Base-by-base conservation (phyloP, 352 stramenopile genomes). In the Pythium biforme region DNA sequence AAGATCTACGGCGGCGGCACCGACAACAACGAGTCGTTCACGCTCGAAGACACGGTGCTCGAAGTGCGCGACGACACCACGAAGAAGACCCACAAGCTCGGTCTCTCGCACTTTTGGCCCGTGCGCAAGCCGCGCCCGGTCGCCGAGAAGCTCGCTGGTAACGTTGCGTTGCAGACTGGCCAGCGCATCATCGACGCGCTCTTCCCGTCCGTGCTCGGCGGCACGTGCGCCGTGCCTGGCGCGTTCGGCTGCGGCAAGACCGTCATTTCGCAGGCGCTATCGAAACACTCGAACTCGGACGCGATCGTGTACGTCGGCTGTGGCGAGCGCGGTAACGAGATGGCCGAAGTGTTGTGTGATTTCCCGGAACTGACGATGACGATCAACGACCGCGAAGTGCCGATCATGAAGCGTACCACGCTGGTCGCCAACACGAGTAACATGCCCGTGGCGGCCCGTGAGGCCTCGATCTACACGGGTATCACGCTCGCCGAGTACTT, bases 361-460 rank as follows among this genome's bases (percentile, higher is more conserved):
- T 99, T 99, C 88, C 98, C 98, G 20, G 97, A 99, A 76, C 82
- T 99, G 22, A 99, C 96, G 29, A 99, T 99, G 90, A 98, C 94
- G 9, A 83, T 99, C 41, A 98, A 99, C 62, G 97, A 98, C 62
- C 97, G 97, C 40, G 86, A 95, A 58, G 86, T 99, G 70, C 96
- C 96, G 54, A 99, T 99, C 82, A 99, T 99, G 98, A 99, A 99
- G 83, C 96, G 98, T 65, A 99, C 97, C 40, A 98, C 95, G 45
- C 81, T 99, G 29, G 97, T 99, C 55, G 97, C 97, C 55, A 99
- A 99, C 83, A 99, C 98, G n/a, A 99, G 95, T 78, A 99, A 99
- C 91, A 99, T 99, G 98, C 98, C 98, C 50, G 98, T 99, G 71
- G 98, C 98, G 51, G 98, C 98, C 26, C 96, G 98, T 84, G 98